Percentiles rank a stretch among this genome's conserved stretches.
These are phyloP conservation scores for Darksidea phi DNA, from an alignment of 495 filamentous ascomycete species.

Conservation along the genomic window DNA sequence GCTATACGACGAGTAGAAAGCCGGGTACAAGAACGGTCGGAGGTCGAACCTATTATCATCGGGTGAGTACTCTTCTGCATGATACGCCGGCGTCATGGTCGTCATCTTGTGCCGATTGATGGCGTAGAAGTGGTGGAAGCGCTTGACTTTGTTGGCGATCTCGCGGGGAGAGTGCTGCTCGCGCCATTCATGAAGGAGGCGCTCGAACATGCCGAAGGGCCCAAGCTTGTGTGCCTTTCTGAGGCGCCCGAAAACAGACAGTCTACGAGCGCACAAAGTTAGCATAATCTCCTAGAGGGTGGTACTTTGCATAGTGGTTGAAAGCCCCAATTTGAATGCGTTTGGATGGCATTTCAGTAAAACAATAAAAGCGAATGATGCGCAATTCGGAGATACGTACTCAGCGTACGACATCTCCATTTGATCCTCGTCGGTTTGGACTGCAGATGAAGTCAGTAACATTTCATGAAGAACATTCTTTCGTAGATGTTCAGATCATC, in stretches of 20 bases:
- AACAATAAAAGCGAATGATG: too few species aligned
- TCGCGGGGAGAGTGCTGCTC: constrained; percentile 47
- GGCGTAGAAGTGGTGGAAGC: constrained; percentile 66
- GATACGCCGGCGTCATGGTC: constrained; percentile 41
- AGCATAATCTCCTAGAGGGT: too few species aligned
- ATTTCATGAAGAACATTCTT: too few species aligned
- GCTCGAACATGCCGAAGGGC: constrained; percentile 68
- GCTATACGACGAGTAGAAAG: constrained; percentile 38
- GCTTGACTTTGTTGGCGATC: constrained; percentile 62
- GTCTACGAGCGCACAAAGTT: too few species aligned
- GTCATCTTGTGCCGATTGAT: constrained; percentile 52
- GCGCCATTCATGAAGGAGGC: constrained; percentile 69
- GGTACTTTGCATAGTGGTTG: too few species aligned
- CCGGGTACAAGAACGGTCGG: constrained; percentile 43
- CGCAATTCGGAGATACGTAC: too few species aligned
- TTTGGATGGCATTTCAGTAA: too few species aligned
- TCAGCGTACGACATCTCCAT: constrained; percentile 65
- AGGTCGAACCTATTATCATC: constrained; percentile 70
- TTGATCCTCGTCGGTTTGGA: constrained; percentile 71
- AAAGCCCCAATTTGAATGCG: too few species aligned
- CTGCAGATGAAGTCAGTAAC: too few species aligned
- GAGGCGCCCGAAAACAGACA: constrained; percentile 59
- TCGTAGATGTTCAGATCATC: too few species aligned
- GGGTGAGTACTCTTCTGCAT: constrained; percentile 47
- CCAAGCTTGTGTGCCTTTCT: constrained; percentile 73